Evolutionary conservation across 2,329 filamentous ascomycete species (phyloP), one percentile per base, ranked within the genome.

Genomic region (Juglanconis juglandina): DNA sequence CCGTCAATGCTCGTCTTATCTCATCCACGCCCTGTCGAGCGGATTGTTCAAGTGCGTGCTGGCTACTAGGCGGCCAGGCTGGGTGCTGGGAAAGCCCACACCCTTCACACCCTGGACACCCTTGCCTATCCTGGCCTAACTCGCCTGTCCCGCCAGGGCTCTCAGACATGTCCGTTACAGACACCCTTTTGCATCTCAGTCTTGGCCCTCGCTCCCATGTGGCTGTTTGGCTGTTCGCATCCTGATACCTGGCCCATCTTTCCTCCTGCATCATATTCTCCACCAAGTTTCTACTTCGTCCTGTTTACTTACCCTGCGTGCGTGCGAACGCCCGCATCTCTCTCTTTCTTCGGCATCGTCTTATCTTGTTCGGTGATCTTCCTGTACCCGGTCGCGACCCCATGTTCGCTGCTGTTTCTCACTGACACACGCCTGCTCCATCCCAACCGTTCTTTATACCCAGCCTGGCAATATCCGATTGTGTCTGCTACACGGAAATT

Each of bases 401-500:
- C 51, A 48, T 48, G 24, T 33, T 32, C 58, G 39, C 39, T 42
- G 46, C 55, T 49, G 58, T 48, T 42, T 56, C 53, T 53, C 46
- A 39, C 41, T 44, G 51, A 55, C 46, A 53, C 49, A n/a, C 52
- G n/a, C 58, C 33, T 41, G 51, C 51, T 41, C 60, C 51, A n/a
- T 52, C 49, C 41, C 44, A 46, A 51, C 17, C 35, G 34, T 53
- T 17, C 47, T 33, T 53, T 61, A 63, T 58, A 55, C 54, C 53
- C 37, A 58, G 50, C 58, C 34, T 58, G 61, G 54, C 41, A 48
- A 53, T 55, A 59, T 10, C 34, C 42, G 53, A 17, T 37, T 55
- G 51, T 37, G 51, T 56, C 58, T 63, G 53, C 58, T 55, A 66
- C 51, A 58, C 58, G 54, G 47, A 57, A 63, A 67, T 66, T 68